Evolutionary conservation across 176 grass and related monocot genomes (phyloP).

Genomic region (Carex pumila): DNA sequence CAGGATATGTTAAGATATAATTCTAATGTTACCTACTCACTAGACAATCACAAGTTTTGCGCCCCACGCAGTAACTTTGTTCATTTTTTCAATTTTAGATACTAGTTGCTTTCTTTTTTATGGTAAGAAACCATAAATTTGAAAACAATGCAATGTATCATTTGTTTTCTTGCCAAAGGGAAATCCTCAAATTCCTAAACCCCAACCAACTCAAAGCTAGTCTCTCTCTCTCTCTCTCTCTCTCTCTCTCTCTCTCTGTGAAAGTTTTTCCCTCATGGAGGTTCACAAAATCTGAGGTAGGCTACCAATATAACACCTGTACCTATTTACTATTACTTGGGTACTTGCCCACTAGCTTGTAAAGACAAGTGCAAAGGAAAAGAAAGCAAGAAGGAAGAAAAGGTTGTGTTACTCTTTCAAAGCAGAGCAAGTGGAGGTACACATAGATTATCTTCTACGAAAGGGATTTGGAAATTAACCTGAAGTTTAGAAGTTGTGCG

Average conservation of each 20-base stretch:
- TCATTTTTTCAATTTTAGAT: neutral
- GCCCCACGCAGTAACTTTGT: neutral
- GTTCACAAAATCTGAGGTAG: neutral
- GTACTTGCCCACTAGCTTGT: neutral
- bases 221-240: neutral
- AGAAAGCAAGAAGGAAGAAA: slow-evolving; percentile 7
- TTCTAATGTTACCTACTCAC: neutral
- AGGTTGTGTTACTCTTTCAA: slow-evolving; percentile 4
- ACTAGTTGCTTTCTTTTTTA: neutral
- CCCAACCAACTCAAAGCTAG: neutral
- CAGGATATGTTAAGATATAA: neutral
- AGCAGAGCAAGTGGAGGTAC: slow-evolving; percentile 11
- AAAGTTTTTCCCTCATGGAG: neutral
- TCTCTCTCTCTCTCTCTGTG: neutral
- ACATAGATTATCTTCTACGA: slow-evolving; percentile 10
- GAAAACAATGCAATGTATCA: neutral
- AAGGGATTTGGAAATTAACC: slow-evolving; percentile 5
- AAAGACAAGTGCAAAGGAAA: slow-evolving; percentile 11
- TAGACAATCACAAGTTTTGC: neutral
- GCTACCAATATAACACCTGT: slow-evolving; percentile 3
- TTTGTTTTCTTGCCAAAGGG: neutral
- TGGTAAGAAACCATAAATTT: neutral
- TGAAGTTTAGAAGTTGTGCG: slow-evolving; percentile 7
- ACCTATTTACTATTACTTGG: neutral
- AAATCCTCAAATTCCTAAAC: slow-evolving; percentile 5